These are phyloP conservation scores for Lasiosphaeriaceae sp. DNA, from an alignment of 495 filamentous ascomycete genomes.

Conservation along the genomic window DNA sequence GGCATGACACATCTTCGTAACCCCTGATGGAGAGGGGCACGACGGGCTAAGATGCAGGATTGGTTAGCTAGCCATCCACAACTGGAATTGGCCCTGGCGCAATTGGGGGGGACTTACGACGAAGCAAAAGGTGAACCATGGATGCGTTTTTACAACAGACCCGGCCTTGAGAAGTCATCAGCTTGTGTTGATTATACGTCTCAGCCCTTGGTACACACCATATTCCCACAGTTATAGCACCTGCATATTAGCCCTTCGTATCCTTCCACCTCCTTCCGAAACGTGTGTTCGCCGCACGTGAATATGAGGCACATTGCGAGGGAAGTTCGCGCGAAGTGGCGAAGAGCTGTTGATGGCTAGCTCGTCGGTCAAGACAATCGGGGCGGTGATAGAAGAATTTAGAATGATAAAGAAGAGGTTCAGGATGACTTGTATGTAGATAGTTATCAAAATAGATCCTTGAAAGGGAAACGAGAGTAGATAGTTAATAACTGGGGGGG, in stretches of 20 bases:
- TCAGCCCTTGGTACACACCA: too few relatives aligned
- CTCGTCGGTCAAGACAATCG: too few relatives aligned
- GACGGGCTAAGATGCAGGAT: conserved; percentile 36
- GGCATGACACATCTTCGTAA: conserved; percentile 51
- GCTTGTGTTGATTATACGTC: too few relatives aligned
- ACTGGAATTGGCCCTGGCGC: neutral
- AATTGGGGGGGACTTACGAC: conserved; percentile 34
- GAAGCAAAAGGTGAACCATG: conserved; percentile 59
- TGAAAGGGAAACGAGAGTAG: too few relatives aligned
- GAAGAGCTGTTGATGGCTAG: too few relatives aligned
- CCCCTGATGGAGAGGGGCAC: conserved; percentile 52
- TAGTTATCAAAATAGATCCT: too few relatives aligned
- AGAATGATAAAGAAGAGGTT: too few relatives aligned
- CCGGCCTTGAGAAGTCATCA: too few relatives aligned
- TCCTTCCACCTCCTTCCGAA: conserved; percentile 50
- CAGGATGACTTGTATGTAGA: too few relatives aligned
- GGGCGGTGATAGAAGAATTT: too few relatives aligned
- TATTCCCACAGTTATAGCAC: conserved; percentile 57
- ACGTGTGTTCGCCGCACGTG: conserved; percentile 55
- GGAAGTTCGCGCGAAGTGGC: neutral
- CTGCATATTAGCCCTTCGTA: conserved; percentile 52
- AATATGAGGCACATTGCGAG: conserved; percentile 53
- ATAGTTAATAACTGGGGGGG: too few relatives aligned
- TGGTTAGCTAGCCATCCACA: neutral
- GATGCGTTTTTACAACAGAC: conserved; percentile 48